Base-by-base conservation (phyloP, 768 basidiomycete species). In the Pleurotus cornucopiae region DNA sequence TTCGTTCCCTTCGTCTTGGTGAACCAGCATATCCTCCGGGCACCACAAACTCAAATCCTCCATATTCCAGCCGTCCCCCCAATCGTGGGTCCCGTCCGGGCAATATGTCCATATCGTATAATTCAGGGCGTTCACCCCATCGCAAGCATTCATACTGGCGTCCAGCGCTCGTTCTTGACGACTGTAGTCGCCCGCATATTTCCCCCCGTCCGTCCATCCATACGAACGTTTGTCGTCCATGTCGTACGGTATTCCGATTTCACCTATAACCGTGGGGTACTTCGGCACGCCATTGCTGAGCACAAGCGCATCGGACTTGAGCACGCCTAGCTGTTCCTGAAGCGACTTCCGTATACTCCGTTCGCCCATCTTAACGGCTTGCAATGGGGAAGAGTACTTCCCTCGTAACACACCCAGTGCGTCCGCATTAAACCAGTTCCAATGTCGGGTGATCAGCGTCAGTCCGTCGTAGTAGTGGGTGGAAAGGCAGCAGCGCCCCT, bases 31-130 rank as follows among this genome's bases (percentile, higher is more conserved):
- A 66, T 98, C 94, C 61, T 94, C 91, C 3, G 69, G 61, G 62
- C 86, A 88, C 91, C 91, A 98, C 12, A 98, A 59, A 60, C 90
- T 93, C 57, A 98, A 68, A 72, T 98, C 96, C 72, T 99, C 96
- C 71, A 91, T 83, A 68, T 98, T 95, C 96, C 95, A 99, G 1
- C 86, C 86, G 70, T 99, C 96, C 12, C 96, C 94, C 91, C 91
- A 97, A 65, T 82, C 74, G 65, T 98, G 92, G 21, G 76, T 77
- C 64, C 86, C 86, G 62, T 96, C 90, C 0, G 89, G 75, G 57
- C 88, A 88, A 66, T 95, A 97, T 34, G 85, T 89, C 94, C 94
- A 97, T 6, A 92, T 72, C 46, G 93, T 94, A 68, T 83, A 96
- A 62, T 78, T 91, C 57, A 95, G 69, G 37, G 69, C 78, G 61